phyloP scores from a whole-genome alignment of 192 early-diverging fungal species.

The Umbelopsis vinacea region DNA sequence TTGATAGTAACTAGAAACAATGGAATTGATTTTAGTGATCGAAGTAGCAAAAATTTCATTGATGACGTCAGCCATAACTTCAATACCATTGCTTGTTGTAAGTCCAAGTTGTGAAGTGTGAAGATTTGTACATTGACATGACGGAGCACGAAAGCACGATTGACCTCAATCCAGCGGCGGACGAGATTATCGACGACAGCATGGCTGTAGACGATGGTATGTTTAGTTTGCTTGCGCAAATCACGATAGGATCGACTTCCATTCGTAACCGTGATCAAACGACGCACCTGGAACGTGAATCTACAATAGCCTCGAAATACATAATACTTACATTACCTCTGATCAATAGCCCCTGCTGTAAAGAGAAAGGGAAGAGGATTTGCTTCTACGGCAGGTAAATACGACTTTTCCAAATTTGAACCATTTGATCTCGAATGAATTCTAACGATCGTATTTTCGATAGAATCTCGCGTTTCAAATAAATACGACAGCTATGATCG shows the following conservation, averaged over 20 bases:
- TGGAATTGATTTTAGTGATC: too few species aligned
- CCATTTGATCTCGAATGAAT: neutral
- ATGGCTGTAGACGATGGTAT: constrained; percentile 18
- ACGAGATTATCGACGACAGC: constrained; percentile 16
- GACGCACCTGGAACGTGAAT: neutral
- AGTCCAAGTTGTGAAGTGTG: neutral
- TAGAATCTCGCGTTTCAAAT: constrained; percentile 6
- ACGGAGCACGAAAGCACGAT: constrained; percentile 23
- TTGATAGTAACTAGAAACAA: too few species aligned
- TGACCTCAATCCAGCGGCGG: constrained; percentile 18
- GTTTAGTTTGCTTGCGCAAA: neutral
- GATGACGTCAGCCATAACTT: neutral
- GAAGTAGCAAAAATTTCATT: too few species aligned
- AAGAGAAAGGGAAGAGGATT: constrained; percentile 22
- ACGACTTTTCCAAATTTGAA: neutral
- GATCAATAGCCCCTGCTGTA: neutral
- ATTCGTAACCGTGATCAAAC: neutral
- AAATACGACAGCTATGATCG: constrained; percentile 22
- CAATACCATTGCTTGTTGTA: neutral
- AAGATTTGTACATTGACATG: constrained; percentile 1
- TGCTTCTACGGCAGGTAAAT: constrained; percentile 1
- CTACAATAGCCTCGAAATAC: neutral
- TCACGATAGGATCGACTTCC: neutral
- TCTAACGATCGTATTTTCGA: neutral
- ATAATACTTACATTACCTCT: neutral